phyloP scores from a whole-genome alignment of 345 rosid species.

The Pistacia atlantica region DNA sequence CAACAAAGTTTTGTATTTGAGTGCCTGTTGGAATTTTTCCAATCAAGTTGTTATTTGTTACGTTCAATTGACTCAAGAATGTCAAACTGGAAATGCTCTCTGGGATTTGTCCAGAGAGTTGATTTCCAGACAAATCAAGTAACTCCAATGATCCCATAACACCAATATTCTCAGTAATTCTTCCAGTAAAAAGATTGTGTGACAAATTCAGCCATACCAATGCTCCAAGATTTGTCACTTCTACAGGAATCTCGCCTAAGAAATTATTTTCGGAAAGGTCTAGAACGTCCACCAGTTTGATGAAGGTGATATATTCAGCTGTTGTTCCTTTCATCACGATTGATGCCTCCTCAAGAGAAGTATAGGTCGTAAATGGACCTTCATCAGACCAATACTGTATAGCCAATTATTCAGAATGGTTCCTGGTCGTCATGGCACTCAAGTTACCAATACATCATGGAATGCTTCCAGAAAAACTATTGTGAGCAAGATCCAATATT shows the following conservation, averaged over 20 bases:
- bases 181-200: neutral
- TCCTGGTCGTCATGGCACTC: neutral
- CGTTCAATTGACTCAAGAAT: neutral
- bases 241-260: constrained; percentile 6
- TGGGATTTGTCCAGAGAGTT: constrained; percentile 22
- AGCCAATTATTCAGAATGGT: too few relatives aligned
- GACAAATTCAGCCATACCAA: constrained; percentile 24
- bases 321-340: neutral
- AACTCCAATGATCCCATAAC: constrained; percentile 10
- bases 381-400: too few relatives aligned
- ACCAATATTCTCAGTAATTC: constrained; percentile 2
- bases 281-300: neutral
- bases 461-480: neutral
- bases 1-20: neutral
- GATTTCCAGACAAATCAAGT: constrained; percentile 14
- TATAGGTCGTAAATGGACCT: too few relatives aligned
- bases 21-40: constrained; percentile 10
- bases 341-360: neutral
- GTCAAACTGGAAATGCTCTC: neutral
- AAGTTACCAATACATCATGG: neutral
- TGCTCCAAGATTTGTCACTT: neutral
- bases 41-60: neutral
- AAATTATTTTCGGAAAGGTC: constrained; percentile 4
- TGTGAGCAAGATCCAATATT: neutral
- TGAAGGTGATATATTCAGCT: neutral